Percentiles rank a stretch among this genome's conserved stretches.
phyloP scores from a whole-genome alignment of 805 yeast genomes.

The Pichia thaimueangensis region DNA sequence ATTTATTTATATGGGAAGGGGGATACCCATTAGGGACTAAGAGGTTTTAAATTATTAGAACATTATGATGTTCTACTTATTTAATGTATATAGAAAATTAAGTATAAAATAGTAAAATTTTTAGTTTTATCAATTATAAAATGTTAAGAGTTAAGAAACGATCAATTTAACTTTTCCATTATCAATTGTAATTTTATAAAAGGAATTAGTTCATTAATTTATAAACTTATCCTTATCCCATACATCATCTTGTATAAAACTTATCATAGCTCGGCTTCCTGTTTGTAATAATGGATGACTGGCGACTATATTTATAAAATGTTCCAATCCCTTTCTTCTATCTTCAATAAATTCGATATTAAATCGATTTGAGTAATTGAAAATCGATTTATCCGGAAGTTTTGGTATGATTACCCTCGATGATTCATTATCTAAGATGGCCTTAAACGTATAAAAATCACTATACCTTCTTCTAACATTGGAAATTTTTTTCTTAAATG shows the following conservation, averaged over 20 bases:
- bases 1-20: no score
- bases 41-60: no score
- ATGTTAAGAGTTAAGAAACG: no score
- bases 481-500: constrained; percentile 59
- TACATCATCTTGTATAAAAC: constrained; percentile 80
- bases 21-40: no score
- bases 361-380: constrained; percentile 60
- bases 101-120: no score
- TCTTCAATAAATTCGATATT: constrained; percentile 77
- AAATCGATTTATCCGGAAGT: constrained; percentile 75
- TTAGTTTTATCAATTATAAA: no score
- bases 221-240: constrained; percentile 46
- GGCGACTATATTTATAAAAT: constrained; percentile 69
- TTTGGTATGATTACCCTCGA: constrained; percentile 78
- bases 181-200: no score
- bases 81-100: no score
- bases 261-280: constrained; percentile 67
- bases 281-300: constrained; percentile 93
- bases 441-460: constrained; percentile 80
- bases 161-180: no score
- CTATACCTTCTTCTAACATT: constrained; percentile 80
- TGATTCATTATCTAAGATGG: constrained; percentile 66
- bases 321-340: constrained; percentile 76
- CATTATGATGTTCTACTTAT: no score
- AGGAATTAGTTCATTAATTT: no score